Base-by-base conservation (phyloP, 371 early-diverging fungal genomes). In the Mucor sp. region DNA sequence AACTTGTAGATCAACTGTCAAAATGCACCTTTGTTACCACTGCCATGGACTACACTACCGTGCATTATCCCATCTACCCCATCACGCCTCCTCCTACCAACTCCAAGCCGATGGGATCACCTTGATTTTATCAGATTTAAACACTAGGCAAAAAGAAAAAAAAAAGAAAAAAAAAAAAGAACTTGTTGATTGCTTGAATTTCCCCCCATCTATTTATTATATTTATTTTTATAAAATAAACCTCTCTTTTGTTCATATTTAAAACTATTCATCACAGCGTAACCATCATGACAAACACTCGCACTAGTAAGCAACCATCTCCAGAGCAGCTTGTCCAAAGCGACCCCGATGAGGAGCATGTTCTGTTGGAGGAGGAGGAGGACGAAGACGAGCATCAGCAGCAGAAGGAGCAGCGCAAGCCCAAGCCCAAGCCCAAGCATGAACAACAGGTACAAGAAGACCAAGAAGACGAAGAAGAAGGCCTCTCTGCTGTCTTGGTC, bases 1-100 rank as follows among this genome's bases (percentile, higher is more conserved):
- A 25, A 32, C n/a, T 21, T 50, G 32, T 63, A 75, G 75, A 75
- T 39, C 75, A 75, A 75, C 44, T 75, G 23, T 75, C 75, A 30
- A 71, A 69, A 47, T 63, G 72, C 19, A 75, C 75, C 7, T 75
- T 75, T 67, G 72, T 66, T 14, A 55, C 67, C 32, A 69, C 72
- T 33, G 68, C 66, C 6, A 69, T 69, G 69, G 69, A 71, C 44
- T 75, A 72, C 30, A 60, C 69, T n/a, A 37, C 67, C 37, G 66
- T 66, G 35, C 71, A 66, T 19, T 75, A 72, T 39, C 75, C 75
- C 28, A 75, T 75, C 39, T 75, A 75, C 56, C 75, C 75, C 7
- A 69, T 75, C 14, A 58, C 73, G 43, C 23, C 63, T 58, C 23
- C 69, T 30, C 28, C 58, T 19, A 41, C 41, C 15, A 64, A 44